Evolutionary conservation across 2,329 filamentous ascomycete species (phyloP), one percentile per base, ranked within the genome.

Genomic region (Neoarthrinium moseri): DNA sequence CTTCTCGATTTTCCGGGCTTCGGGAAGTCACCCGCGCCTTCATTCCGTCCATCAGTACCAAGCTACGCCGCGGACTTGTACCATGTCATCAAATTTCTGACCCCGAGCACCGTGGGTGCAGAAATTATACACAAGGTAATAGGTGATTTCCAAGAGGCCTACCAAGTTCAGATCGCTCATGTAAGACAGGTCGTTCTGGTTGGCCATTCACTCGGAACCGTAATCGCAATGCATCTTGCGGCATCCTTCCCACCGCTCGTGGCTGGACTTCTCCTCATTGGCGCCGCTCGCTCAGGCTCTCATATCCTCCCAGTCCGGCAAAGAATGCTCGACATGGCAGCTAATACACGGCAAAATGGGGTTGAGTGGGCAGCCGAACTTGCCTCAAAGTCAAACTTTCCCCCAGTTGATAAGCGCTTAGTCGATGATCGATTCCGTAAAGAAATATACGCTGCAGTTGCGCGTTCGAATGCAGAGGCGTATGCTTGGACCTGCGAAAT

Each of bases 181-280:
- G 2, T 10, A 6, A 5, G 15, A 15, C 26, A 43, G 40, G 23
- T 45, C 24, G 44, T 64, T 43, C 50, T 66, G 39, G 50, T 68
- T 39, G 64, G 64, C 15, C 65, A 68, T 51, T 67, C 63, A 13
- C 57, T 68, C 38, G 65, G 64, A 13, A 60, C 54, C 41, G 62
- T 66, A 24, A 53, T 68, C 47, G 56, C 58, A n/a, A 55, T 68
- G 41, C 64, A 68, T 24, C 65, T 64, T 47, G 61, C 62, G n/a
- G 55, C 61, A n/a, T 32, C 47, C 24, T 41, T 61, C 46, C 55
- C 62, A 23, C 45, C 50, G 11, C 41, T 48, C 13, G 51, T 59
- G 22, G 59, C 54, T 11, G 53, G 59, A n/a, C 57, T 67, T 34
- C 50, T 58, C 7, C 56, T 66, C 12, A 56, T 68, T 17, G 64